These are phyloP conservation scores for Coemansia aciculifera DNA, from an alignment of 192 early-diverging fungal species.

Conservation along the genomic window DNA sequence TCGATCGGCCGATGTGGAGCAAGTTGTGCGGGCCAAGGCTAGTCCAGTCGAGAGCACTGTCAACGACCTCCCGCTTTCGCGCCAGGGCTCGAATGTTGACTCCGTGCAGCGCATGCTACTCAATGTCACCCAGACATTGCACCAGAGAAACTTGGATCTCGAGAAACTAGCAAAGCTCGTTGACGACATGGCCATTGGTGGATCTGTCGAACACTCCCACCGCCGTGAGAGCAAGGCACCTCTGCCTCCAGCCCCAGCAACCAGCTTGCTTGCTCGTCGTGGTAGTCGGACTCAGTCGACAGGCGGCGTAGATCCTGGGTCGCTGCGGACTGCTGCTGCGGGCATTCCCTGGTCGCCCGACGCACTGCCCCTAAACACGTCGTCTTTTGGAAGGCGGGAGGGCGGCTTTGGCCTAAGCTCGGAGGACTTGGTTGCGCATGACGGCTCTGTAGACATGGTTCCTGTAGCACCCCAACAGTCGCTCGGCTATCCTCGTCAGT, in stretches of 20 bases:
- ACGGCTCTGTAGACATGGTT: not conserved
- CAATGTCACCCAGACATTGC: constrained; percentile 40
- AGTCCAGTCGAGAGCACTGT: constrained; percentile 17
- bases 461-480: not conserved
- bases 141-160: constrained; percentile 52
- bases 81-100: constrained; percentile 41
- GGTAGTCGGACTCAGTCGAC: not conserved
- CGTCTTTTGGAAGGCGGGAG: constrained; percentile 7
- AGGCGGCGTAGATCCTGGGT: not conserved
- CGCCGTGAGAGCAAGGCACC: constrained; percentile 1
- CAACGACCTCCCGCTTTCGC: constrained; percentile 17
- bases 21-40: constrained; percentile 22
- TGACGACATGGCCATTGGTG: constrained; percentile 18
- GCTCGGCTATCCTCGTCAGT: not conserved
- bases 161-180: constrained; percentile 37
- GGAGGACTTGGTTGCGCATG: constrained; percentile 27
- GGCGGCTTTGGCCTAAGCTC: constrained; percentile 38
- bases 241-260: not conserved
- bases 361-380: constrained; percentile 18
- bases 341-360: constrained; percentile 48
- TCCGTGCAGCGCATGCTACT: constrained; percentile 53
- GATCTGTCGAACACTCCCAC: not conserved
- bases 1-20: constrained; percentile 24
- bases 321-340: constrained; percentile 27
- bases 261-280: not conserved